Evolutionary conservation across 495 filamentous ascomycete genomes (phyloP), one percentile per base, ranked within the genome.

Genomic region (Aspergillus olivimuriae): DNA sequence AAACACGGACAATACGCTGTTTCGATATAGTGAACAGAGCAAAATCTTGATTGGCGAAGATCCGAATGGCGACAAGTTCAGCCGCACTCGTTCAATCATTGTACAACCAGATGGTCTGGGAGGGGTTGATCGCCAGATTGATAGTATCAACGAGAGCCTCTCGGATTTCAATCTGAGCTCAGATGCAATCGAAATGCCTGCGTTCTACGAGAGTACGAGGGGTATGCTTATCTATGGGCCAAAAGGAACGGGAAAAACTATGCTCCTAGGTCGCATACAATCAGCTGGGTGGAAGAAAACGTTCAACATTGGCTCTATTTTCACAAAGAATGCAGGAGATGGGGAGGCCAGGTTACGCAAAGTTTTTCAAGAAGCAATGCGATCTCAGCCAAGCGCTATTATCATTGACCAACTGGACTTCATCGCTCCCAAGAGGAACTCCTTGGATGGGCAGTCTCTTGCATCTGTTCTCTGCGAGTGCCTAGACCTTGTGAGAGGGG

Each of bases 341-440:
- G 57, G 61, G 22, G 66, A 74, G 37, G 53, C 75, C 16, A 70
- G 75, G n/a, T 66, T 95, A 23, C 72, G 80, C 37, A 78, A 79
- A 41, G 60, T 75, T 1, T 95, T 98, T 58, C 74, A 78, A 31
- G 78, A 84, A 44, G 91, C 92, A 8, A 65, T 68, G 36, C 71
- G 73, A 4, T 71, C 74, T 46, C 82, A 89, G 58, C 89, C 92
- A 1, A 88, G 87, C 50, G 75, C 92, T 4, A 74, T 98, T 22
- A 66, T 94, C 11, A 83, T 96, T 30, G 89, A 96, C 57, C 74
- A 88, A 44, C 62, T 96, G 21, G 86, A 95, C 39, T 72, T 71
- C 40, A 64, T 95, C 19, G 84, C 87, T 36, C 78, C 79, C 11
- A 88, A 83, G 39, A 61, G 67, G 44, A 60, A 63, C 4, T 55